Conservation (phyloP, 495 filamentous ascomycete genomes). For the Oidiodendron maius region DNA sequence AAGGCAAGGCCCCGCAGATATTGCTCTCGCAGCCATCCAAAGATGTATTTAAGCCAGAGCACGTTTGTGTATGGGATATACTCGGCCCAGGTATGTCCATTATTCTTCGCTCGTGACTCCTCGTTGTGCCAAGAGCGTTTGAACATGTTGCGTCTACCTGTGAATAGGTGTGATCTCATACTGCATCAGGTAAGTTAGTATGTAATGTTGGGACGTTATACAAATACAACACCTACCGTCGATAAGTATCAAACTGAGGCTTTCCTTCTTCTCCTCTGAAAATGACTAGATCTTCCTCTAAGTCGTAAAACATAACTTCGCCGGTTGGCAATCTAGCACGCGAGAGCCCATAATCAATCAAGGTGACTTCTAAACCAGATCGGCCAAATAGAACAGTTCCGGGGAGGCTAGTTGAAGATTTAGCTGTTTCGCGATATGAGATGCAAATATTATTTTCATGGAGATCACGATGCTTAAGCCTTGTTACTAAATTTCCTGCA, state of each 20-base stretch:
- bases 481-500: neutral
- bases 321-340: conserved; percentile 37
- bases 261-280: conserved; percentile 24
- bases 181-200: conserved; percentile 14
- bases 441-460: conserved; percentile 88
- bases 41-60: conserved; percentile 44
- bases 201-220: neutral
- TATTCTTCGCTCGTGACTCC: conserved; percentile 15
- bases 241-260: conserved; percentile 26
- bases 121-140: conserved; percentile 28
- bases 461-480: conserved; percentile 67
- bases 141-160: conserved; percentile 26
- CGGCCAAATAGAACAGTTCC: conserved; percentile 48
- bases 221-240: conserved; percentile 15
- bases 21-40: conserved; percentile 16
- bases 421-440: conserved; percentile 17
- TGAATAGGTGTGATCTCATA: conserved; percentile 44
- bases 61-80: conserved; percentile 45
- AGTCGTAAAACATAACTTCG: conserved; percentile 36
- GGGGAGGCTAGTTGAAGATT: neutral
- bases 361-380: conserved; percentile 68
- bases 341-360: conserved; percentile 88
- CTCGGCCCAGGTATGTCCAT: conserved; percentile 20
- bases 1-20: conserved; percentile 16
- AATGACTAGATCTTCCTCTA: conserved; percentile 45